Base-by-base conservation (phyloP, 805 yeast species). In the Saccharomycopsis malanga region DNA sequence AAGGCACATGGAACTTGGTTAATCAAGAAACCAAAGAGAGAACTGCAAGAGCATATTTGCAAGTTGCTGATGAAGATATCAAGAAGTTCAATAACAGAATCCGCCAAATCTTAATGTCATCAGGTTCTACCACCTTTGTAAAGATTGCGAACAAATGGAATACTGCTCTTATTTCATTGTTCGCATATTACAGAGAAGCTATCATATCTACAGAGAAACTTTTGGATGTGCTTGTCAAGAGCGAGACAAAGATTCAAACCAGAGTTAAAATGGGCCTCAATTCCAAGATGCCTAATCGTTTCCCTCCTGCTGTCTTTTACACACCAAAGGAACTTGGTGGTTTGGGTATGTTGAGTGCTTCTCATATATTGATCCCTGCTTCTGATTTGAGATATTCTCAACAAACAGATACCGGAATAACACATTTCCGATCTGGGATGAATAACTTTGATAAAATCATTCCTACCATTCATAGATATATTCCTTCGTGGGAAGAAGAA, bases 281-380 rank as follows among this genome's bases (percentile, higher is more conserved):
- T 58, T 91, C 98, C 12, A 93, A 93, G 64, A 93, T 93, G 99
- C 99, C 99, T 0, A 81, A 96, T 0, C 72, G 99, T 47, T 93
- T 93, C 66, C 99, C 99, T 2, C 99, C 98, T 0, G 97, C 97
- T 2, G 98, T 93, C 0, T 93, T 93, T 58, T 93, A 93, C 61
- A 88, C 98, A 0, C 98, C 98, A 0, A 91, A 89, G 56, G 99
- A 93, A 61, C 67, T 93, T 2, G 98, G 99, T 43, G 99, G 99
- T 38, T 68, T 93, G 38, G 99, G 98, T 22, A 93, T 93, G 98
- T 69, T 93, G 22, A 86, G 96, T 70, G 98, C 98, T 0, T 87
- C 96, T 12, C 98, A 93, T 61, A 87, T 93, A 42, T 69, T 93
- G 53, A 93, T 93, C 54, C 98, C 98, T 0, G 84, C 95, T 0